phyloP scores from a whole-genome alignment of 345 rosid genomes.

The Aethionema arabicum region DNA sequence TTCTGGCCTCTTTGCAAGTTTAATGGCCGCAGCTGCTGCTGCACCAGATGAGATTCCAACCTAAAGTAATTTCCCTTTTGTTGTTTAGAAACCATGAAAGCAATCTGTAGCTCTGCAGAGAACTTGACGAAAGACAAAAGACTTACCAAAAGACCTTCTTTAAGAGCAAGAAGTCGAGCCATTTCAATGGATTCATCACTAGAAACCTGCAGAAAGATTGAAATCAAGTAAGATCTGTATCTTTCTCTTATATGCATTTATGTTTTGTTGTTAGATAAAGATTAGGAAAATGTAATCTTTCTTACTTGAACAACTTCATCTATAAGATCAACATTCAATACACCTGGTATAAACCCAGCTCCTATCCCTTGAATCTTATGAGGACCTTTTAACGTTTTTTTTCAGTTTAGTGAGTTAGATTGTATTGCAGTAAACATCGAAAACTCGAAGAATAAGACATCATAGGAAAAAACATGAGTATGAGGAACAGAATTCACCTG shows the following conservation, averaged over 20 bases:
- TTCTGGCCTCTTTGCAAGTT: constrained; percentile 79
- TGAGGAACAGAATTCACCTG: constrained; percentile 50
- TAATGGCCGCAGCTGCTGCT: constrained; percentile 75
- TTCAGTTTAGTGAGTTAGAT: background rate
- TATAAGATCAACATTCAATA: constrained; percentile 62
- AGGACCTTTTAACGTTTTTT: constrained; percentile 57
- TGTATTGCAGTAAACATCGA: background rate
- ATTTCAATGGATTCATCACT: constrained; percentile 84
- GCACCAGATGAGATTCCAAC: constrained; percentile 97
- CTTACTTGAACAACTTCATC: constrained; percentile 90
- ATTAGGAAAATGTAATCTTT: background rate
- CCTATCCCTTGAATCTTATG: constrained; percentile 98
- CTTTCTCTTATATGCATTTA: background rate
- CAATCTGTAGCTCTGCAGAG: background rate
- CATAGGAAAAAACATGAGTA: constrained; percentile 5
- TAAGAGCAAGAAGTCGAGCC: constrained; percentile 67
- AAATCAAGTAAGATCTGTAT: background rate
- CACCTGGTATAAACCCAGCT: constrained; percentile 87
- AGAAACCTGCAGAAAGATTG: constrained; percentile 46
- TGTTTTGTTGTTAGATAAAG: background rate
- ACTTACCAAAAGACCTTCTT: constrained; percentile 88
- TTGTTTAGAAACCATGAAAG: background rate
- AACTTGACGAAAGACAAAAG: background rate
- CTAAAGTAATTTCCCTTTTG: constrained; percentile 36
- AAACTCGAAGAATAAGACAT: background rate